Evolutionary conservation across 768 basidiomycete genomes (phyloP).

Genomic region (Harrya chromipes): DNA sequence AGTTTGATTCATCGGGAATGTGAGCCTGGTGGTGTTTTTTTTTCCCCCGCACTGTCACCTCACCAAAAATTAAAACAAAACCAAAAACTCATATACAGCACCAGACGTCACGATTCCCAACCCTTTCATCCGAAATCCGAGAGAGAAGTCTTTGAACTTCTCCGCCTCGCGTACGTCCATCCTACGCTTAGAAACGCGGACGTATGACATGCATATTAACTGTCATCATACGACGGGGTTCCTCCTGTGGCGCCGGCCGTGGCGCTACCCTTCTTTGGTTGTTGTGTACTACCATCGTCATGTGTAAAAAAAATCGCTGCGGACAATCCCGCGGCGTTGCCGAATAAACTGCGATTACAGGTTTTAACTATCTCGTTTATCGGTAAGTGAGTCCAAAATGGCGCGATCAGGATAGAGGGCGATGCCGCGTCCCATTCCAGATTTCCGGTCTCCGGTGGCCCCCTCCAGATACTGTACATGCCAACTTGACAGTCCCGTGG

Average conservation of each 20-base stretch:
- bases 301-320: neutral
- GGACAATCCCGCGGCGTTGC: too few species aligned
- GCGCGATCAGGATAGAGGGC: too few species aligned
- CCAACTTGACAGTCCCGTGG: too few species aligned
- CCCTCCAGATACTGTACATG: too few species aligned
- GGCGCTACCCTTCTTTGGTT: neutral
- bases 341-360: too few species aligned
- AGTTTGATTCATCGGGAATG: slow-evolving; percentile 84
- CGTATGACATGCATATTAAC: neutral
- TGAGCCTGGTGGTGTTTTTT: slow-evolving; percentile 31
- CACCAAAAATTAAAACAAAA: neutral
- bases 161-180: slow-evolving; percentile 69
- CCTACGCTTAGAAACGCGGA: slow-evolving; percentile 70
- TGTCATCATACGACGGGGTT: too few species aligned
- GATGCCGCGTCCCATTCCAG: too few species aligned
- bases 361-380: too few species aligned
- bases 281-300: neutral
- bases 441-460: too few species aligned
- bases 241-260: slow-evolving; percentile 9
- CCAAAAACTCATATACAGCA: slow-evolving; percentile 20
- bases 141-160: slow-evolving; percentile 65
- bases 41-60: neutral
- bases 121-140: slow-evolving; percentile 60
- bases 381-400: too few species aligned
- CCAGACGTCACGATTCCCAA: slow-evolving; percentile 61